These are phyloP conservation scores for Lepidium aucheri DNA, from an alignment of 345 rosid species.

Conservation along the genomic window DNA sequence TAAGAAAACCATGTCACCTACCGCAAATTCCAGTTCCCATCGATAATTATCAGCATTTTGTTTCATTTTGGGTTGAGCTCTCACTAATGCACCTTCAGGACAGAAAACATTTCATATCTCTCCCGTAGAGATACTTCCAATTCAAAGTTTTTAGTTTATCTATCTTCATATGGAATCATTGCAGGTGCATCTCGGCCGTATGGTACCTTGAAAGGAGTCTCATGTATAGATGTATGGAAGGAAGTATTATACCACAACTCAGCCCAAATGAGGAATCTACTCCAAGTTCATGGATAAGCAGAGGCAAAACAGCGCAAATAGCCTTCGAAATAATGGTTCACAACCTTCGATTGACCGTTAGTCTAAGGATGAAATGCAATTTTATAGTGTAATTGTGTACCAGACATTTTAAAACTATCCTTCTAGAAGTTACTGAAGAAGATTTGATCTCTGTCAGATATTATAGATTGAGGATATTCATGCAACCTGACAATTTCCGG, in stretches of 20 bases:
- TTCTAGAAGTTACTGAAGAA: not conserved
- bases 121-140: too few species aligned
- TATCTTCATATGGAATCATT: too few species aligned
- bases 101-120: too few species aligned
- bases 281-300: not conserved
- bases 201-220: fast-evolving
- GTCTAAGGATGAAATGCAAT: not conserved
- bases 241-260: not conserved
- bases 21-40: too few species aligned
- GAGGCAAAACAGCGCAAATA: not conserved
- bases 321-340: not conserved
- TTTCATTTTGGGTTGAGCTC: too few species aligned
- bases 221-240: fast-evolving
- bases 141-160: too few species aligned
- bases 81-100: too few species aligned
- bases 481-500: not conserved
- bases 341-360: not conserved
- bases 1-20: too few species aligned
- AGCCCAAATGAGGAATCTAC: not conserved
- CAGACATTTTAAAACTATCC: fast-evolving
- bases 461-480: not conserved
- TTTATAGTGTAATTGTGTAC: not conserved
- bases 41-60: too few species aligned
- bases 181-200: too few species aligned
- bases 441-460: not conserved